Base-by-base conservation (phyloP, 2,329 filamentous ascomycete genomes). In the Chaetomium globosum region DNA sequence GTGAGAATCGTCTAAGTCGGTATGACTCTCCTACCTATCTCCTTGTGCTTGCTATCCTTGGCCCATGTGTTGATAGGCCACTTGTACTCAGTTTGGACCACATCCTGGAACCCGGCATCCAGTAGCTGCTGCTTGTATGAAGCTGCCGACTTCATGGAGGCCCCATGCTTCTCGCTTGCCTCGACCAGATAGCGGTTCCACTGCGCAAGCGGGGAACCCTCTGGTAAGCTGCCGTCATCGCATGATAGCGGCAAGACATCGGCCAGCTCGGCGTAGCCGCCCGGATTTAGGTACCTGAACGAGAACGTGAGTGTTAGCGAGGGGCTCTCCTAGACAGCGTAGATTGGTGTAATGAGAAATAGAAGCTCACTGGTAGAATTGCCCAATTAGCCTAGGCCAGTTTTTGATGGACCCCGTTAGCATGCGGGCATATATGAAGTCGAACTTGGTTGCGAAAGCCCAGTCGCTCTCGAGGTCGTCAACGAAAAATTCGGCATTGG, bases 91-190 rank as follows among this genome's bases (percentile, higher is more conserved):
- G 76, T 73, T 69, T 84, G 78, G 0, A 73, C 71, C 0, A 86
- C 79, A 68, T 85, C 77, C 59, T 76, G 73, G 68, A 86, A 85
- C 1, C 84, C 84, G 0, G 80, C 80, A 16, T 80, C 78, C 26
- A 74, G 69, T 64, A 85, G 74, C 61, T 77, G 76, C 39, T 75
- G 73, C 66, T 77, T 76, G 46, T 79, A 75, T 13, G 76, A 63
- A 36, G 51, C n/a, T 0, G 68, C 70, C 59, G 64, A 74, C 68
- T 62, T 23, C 39, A 66, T 43, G 2, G 61, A 51, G 12, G 58
- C 58, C 13, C 61, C 59, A 39, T 63, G n/a, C 49, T 56, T 66
- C 3, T n/a, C n/a, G n/a, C 59, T 62, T 3, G 54, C 64, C 13
- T 66, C 66, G 7, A 62, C 46, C 7, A 66, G 43, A n/a, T 63